Evolutionary conservation across 164 flowering plant genomes (phyloP).

Genomic region (Aristolochia contorta): DNA sequence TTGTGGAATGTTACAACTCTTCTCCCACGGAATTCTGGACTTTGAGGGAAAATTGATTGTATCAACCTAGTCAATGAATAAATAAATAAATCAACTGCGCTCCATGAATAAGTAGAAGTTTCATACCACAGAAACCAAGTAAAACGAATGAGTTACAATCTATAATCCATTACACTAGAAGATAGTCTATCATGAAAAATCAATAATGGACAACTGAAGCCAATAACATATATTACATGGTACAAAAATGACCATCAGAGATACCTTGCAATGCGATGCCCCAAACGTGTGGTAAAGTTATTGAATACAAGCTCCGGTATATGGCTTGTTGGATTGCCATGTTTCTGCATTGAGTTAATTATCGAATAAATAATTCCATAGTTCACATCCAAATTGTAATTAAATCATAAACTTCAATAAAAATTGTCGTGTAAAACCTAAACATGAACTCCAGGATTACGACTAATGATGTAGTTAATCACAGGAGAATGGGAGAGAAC

Average conservation of each 20-base stretch:
- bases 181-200: not conserved
- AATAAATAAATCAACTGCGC: not conserved
- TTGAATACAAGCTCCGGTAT: conserved; percentile 70
- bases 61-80: conserved; percentile 38
- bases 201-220: not conserved
- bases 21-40: conserved; percentile 77
- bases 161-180: not conserved
- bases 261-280: conserved; percentile 89
- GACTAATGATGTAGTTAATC: too few species aligned
- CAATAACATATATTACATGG: conserved; percentile 1
- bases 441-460: too few species aligned
- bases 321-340: conserved; percentile 92
- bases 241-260: too few species aligned
- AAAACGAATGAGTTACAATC: not conserved
- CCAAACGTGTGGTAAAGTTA: conserved; percentile 84
- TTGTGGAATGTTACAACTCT: conserved; percentile 94
- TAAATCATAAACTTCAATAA: not conserved
- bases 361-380: not conserved
- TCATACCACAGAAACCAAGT: not conserved
- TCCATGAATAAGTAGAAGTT: not conserved
- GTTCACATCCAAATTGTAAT: not conserved
- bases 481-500: too few species aligned
- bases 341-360: conserved; percentile 45
- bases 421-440: not conserved
- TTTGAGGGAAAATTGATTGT: conserved; percentile 83